Percentiles rank a stretch among this genome's conserved stretches.
Conservation (phyloP, 257 asterid genomes). For the Haberlea rhodopensis region DNA sequence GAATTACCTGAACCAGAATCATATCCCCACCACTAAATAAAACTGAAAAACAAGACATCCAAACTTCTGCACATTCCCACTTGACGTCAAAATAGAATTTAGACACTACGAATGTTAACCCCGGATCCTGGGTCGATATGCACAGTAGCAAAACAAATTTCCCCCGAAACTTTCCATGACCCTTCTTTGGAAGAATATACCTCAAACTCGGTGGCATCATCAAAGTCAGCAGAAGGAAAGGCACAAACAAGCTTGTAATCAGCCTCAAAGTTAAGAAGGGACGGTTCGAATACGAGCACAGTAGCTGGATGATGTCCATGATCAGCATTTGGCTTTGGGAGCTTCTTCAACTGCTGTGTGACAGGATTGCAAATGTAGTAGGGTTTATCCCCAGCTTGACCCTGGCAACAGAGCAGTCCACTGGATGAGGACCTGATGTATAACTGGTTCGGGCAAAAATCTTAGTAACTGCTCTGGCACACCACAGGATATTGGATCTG, state of each 20-base stretch:
- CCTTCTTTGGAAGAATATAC: slow-evolving; percentile 43
- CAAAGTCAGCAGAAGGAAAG: slow-evolving; percentile 45
- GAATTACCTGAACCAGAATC: no score
- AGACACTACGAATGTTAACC: slow-evolving; percentile 4
- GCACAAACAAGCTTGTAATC: slow-evolving; percentile 49
- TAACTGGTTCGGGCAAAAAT: slow-evolving; percentile 52
- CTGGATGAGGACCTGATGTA: slow-evolving; percentile 44
- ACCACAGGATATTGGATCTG: slow-evolving; percentile 40
- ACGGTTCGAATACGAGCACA: slow-evolving; percentile 43
- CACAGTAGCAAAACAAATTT: slow-evolving; percentile 37
- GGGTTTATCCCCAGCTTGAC: slow-evolving; percentile 26
- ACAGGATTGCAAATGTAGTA: slow-evolving; percentile 57
- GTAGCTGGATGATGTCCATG: slow-evolving; percentile 43
- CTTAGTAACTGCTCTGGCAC: slow-evolving; percentile 46
- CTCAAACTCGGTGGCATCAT: slow-evolving; percentile 54
- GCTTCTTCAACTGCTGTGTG: slow-evolving; percentile 42
- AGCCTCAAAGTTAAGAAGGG: slow-evolving; percentile 44
- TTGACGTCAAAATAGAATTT: not conserved
- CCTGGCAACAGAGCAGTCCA: slow-evolving; percentile 55
- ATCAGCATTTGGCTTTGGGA: slow-evolving; percentile 44
- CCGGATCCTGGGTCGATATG: slow-evolving; percentile 29
- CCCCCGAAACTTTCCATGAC: slow-evolving; percentile 50
- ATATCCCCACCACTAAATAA: no score
- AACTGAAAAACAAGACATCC: no score
- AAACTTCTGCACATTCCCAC: no score